A percentile compares a stretch with the other conserved stretches of the same genome.
Evolutionary conservation across 140 eudicot species (phyloP).

Genomic region (Stevia rebaudiana): DNA sequence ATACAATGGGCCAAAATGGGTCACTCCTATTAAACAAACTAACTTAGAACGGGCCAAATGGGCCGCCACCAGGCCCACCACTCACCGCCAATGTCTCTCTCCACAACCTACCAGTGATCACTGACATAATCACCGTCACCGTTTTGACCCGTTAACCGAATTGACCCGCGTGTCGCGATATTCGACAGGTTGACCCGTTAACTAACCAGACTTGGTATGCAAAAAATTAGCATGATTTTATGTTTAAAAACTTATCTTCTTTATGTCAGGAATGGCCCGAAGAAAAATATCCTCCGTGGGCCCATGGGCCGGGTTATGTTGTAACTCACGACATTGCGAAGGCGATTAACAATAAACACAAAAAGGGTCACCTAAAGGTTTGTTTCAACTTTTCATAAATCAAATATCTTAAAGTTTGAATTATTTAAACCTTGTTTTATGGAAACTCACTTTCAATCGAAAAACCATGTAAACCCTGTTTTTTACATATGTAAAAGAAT

Average conservation of each 20-base stretch:
- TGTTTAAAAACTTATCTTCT: not conserved
- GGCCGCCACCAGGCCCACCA: not conserved
- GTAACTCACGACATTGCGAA: slow-evolving; percentile 77
- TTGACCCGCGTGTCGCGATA: not conserved
- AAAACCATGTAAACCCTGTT: too few relatives aligned
- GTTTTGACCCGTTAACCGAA: not conserved
- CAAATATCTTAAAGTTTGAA: not conserved
- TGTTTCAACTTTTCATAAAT: not conserved
- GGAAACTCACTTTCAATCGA: too few relatives aligned
- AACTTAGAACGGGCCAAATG: not conserved
- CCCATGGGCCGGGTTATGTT: slow-evolving; percentile 95
- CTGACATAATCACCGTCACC: not conserved
- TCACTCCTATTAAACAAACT: not conserved
- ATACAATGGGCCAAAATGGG: too few relatives aligned
- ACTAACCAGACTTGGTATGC: too few relatives aligned
- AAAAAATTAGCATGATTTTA: not conserved
- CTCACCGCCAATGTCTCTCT: not conserved
- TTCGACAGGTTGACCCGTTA: too few relatives aligned
- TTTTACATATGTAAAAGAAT: too few relatives aligned
- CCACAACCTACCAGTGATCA: too few relatives aligned
- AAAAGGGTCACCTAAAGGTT: slow-evolving; percentile 69
- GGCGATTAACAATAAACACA: slow-evolving; percentile 56
- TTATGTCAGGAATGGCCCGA: slow-evolving; percentile 73
- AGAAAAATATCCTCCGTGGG: slow-evolving; percentile 87
- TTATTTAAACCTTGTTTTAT: too few relatives aligned